These are phyloP conservation scores for Xylaria sp. DNA, from an alignment of 495 filamentous ascomycete species.

Conservation along the genomic window DNA sequence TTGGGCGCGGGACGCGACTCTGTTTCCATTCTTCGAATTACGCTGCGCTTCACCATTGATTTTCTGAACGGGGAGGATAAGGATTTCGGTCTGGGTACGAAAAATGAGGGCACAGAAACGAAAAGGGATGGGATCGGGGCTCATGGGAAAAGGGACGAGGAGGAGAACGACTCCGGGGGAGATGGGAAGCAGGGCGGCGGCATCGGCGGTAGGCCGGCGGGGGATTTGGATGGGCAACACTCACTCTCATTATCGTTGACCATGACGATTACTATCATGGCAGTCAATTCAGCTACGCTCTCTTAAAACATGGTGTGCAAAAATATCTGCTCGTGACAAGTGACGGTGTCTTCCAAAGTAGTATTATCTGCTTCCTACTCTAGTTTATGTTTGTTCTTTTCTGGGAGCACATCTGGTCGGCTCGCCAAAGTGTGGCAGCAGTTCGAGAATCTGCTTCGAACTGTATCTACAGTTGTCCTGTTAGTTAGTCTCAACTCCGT, in stretches of 20 bases:
- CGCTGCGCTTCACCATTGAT: conserved; percentile 26
- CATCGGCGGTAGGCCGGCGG: neutral
- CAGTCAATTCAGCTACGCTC: conserved; percentile 25
- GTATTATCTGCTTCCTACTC: neutral
- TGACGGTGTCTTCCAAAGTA: neutral
- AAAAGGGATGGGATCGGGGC: neutral
- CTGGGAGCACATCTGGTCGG: neutral
- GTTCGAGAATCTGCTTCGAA: neutral
- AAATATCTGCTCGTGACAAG: conserved; percentile 25
- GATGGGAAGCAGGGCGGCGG: neutral
- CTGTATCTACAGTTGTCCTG: neutral
- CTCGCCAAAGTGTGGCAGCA: neutral
- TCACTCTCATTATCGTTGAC: conserved; percentile 28
- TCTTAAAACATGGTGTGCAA: conserved; percentile 11
- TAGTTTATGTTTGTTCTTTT: neutral
- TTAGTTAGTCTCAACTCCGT: neutral
- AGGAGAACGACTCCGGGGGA: neutral
- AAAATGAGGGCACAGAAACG: conserved; percentile 13
- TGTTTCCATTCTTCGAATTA: conserved; percentile 23
- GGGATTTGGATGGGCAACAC: conserved; percentile 3
- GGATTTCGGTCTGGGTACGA: conserved; percentile 9
- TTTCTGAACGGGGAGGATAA: conserved; percentile 9
- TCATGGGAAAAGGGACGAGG: neutral
- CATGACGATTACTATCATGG: conserved; percentile 31
- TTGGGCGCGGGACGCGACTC: conserved; percentile 17